Base-by-base conservation (phyloP, 768 basidiomycete genomes). In the Leccinum longicurvipes region DNA sequence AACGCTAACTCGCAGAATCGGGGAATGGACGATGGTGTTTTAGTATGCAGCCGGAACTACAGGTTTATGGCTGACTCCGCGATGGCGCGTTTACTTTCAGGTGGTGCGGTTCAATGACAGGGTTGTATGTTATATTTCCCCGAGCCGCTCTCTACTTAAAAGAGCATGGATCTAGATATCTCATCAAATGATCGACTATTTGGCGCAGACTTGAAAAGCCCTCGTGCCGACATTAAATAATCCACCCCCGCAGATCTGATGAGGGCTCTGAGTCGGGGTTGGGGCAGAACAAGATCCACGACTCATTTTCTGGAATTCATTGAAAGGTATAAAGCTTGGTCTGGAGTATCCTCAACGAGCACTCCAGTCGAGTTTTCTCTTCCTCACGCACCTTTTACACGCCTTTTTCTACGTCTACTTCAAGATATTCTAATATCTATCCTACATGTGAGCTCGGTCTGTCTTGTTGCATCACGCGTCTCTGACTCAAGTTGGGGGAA, bases 161-260 rank as follows among this genome's bases (percentile, higher is more conserved):
- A 47, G 46, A 64, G 46, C 49, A 51, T 49, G 57, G 53, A 59
- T 67, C 67, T 59, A 49, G 55, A 21, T 36, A 58, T 52, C 52
- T 51, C 55, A 63, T 69, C 60, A 57, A 55, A 59, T 64, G 62
- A 69, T 69, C 65, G 58, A 59, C 55, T 36, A 48, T 34, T 57
- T 54, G 45, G 52, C 39, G 19, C 50, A 61, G 46, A 48, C 27
- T n/a, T n/a, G 47, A 56, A 53, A 47, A 44, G 51, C 53, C 59
- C 27, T 46, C 46, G n/a, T 46, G 65, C 36, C 28, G 24, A 65
- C 32, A 47, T 58, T 60, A 62, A 52, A 39, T 39, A 39, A 39
- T 65, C 34, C 49, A 60, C 57, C 57, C 63, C 64, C 64, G 25
- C 49, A 53, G 42, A 48, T 50, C 34, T 39, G 29, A 59, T 46